Evolutionary conservation across 192 early-diverging fungal genomes (phyloP), one percentile per base, ranked within the genome.

Genomic region (Umbelopsis ramanniana): DNA sequence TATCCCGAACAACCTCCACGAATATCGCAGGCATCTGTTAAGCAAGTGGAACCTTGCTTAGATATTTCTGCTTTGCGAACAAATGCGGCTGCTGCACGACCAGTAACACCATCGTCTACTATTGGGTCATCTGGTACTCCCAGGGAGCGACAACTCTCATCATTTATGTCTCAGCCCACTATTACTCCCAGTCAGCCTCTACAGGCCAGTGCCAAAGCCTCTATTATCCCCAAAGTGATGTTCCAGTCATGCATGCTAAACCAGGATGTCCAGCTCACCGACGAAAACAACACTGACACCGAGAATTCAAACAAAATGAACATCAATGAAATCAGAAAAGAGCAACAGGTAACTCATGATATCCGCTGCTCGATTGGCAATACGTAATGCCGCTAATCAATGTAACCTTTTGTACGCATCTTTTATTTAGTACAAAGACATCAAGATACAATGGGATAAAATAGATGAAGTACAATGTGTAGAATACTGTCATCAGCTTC

Each of bases 231-330:
- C 12, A 63, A 63, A 63, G 57, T 63, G 33, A 37, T 63, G 29
- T 63, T 63, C 17, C 57, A 63, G 57, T 63, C 57, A 6, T 63
- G 57, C 33, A 63, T 63, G 57, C 57, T 63, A 17, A 63, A 63
- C 29, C 57, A 63, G 26, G 57, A 63, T 35, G 33, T 63, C 17
- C 57, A 29, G 33, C 57, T 63, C 17, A 37, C 10, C 15, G 57
- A 63, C 26, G 57, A 63, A 4, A 63, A 33, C 14, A 63, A 63
- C 17, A 63, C 26, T 14, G 57, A 63, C 12, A 6, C 57, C 4
- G 57, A 63, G 14, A 35, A 63, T 63, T 37, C 17, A 3, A 63
- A 63, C 3, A 63, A 63, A 29, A 63, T 63, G 29, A 63, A 63
- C 57, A 63, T 63, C 26, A 37, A 35, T n/a, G 57, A 63, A 33